These are phyloP conservation scores for Yarrowia sp. DNA, from an alignment of 805 yeast species.

Conservation along the genomic window DNA sequence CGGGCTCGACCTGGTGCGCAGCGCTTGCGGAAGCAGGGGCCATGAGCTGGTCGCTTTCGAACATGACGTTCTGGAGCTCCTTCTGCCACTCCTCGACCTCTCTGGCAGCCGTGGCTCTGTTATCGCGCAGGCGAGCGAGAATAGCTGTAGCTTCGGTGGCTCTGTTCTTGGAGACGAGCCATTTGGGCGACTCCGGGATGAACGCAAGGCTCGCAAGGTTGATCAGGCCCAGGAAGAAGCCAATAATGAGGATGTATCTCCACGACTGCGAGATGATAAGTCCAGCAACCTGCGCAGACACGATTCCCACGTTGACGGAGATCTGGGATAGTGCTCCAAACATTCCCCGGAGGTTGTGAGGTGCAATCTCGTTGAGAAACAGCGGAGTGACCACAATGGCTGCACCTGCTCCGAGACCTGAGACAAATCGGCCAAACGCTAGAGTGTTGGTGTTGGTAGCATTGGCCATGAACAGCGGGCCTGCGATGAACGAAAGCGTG, in stretches of 20 bases:
- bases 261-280: constrained; percentile 69
- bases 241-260: constrained; percentile 69
- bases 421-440: constrained; percentile 65
- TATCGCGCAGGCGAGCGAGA: constrained; percentile 41
- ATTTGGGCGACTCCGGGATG: constrained; percentile 76
- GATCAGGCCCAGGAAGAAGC: constrained; percentile 51
- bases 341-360: constrained; percentile 63
- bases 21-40: constrained; percentile 18
- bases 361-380: constrained; percentile 76
- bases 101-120: constrained; percentile 33
- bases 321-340: constrained; percentile 91
- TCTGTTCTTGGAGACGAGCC: constrained; percentile 59
- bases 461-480: constrained; percentile 59
- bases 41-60: constrained; percentile 1
- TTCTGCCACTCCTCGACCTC: constrained; percentile 35
- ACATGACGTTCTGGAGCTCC: constrained; percentile 27
- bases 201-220: constrained; percentile 47
- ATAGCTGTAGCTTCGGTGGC: constrained; percentile 45
- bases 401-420: constrained; percentile 86
- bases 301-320: constrained; percentile 78
- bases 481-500: constrained; percentile 52
- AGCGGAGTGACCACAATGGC: constrained; percentile 84
- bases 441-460: constrained; percentile 48
- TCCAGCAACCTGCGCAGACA: constrained; percentile 75
- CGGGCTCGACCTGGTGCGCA: neutral